phyloP scores from a whole-genome alignment of 2,329 filamentous ascomycete species.

The Verticillium tricorpus region DNA sequence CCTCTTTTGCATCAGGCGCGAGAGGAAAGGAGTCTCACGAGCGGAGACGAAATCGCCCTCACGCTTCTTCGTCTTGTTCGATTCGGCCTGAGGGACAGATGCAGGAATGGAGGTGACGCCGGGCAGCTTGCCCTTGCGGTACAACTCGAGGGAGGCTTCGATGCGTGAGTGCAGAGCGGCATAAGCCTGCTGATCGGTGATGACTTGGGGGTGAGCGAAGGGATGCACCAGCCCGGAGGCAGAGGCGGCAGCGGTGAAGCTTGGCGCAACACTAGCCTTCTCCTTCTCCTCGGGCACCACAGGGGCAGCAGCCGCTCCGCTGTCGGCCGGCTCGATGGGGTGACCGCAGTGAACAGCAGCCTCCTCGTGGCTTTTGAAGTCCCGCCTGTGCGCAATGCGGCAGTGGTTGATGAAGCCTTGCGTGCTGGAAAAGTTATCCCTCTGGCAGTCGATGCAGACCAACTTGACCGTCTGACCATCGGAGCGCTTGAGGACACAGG shows the following conservation, averaged over 20 bases:
- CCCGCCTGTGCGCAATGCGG: constrained; percentile 87
- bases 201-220: constrained; percentile 52
- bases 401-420: constrained; percentile 99
- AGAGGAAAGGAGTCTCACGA: constrained; percentile 61
- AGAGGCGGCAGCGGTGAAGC: neutral
- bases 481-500: constrained; percentile 78
- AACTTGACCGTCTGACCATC: constrained; percentile 87
- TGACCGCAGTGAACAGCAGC: constrained; percentile 86
- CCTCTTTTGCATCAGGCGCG: constrained; percentile 56
- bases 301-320: constrained; percentile 25
- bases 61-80: constrained; percentile 13
- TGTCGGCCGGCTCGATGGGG: constrained; percentile 67
- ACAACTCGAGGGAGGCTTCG: constrained; percentile 47
- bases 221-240: constrained; percentile 56
- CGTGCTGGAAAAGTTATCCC: constrained; percentile 90
- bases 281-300: constrained; percentile 38
- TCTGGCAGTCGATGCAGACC: constrained; percentile 81
- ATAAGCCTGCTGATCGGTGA: constrained; percentile 46
- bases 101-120: constrained; percentile 41
- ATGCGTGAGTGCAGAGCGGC: constrained; percentile 48
- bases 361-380: constrained; percentile 94
- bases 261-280: constrained; percentile 9
- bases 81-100: constrained; percentile 14
- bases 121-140: constrained; percentile 46
- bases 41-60: constrained; percentile 44